These are phyloP conservation scores for Hypoxylon subgilvum DNA, from an alignment of 495 filamentous ascomycete genomes.

Conservation along the genomic window DNA sequence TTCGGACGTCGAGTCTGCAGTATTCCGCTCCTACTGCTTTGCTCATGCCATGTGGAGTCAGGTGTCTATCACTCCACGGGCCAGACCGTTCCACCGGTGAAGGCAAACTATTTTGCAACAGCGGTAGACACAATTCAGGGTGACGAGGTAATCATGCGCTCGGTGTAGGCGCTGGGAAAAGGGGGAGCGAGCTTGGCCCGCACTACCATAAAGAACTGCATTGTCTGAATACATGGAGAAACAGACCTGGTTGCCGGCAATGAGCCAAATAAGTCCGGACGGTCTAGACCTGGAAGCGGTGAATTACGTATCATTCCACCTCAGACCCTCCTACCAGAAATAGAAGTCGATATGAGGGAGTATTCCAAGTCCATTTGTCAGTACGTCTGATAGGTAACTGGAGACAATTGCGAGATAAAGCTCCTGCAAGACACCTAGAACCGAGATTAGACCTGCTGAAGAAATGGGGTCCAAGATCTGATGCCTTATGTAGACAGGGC, in stretches of 20 bases:
- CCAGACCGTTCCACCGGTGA: conserved; percentile 7
- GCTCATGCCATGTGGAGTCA: not conserved
- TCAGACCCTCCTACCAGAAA: not conserved
- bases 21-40: not conserved
- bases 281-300: conserved; percentile 14
- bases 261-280: not conserved
- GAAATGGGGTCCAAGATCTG: too few relatives aligned
- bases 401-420: too few relatives aligned
- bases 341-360: not conserved
- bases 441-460: too few relatives aligned
- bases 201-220: conserved; percentile 7
- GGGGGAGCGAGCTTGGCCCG: not conserved
- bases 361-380: too few relatives aligned
- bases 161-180: not conserved
- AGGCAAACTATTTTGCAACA: not conserved
- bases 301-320: not conserved
- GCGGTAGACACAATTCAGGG: not conserved
- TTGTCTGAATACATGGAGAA: not conserved
- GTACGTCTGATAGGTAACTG: too few relatives aligned
- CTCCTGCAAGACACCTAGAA: too few relatives aligned
- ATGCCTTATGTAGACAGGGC: too few relatives aligned
- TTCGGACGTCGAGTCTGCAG: conserved; percentile 1
- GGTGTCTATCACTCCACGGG: not conserved
- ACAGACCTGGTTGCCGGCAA: not conserved
- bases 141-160: not conserved